Base-by-base conservation (phyloP, 78 protist species). In the Dictyostelium firmibasis region DNA sequence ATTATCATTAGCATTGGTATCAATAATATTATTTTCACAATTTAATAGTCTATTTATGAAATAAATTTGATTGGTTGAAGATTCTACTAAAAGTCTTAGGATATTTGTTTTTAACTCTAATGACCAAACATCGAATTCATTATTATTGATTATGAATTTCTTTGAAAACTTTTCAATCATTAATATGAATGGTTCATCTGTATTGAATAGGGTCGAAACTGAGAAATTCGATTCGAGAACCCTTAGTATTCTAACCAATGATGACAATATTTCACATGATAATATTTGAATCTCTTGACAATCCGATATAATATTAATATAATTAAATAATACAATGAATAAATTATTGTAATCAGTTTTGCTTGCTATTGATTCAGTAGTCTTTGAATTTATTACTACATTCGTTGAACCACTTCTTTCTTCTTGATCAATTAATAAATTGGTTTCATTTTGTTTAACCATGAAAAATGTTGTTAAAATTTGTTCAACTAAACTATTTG, bases 1-100 rank as follows among this genome's bases (percentile, higher is more conserved):
- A 67, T 25, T 14, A 25, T 64, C 14, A n/a, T 64, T 8, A 50
- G 13, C 14, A 64, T n/a, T 8, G n/a, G 3, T 64, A 64, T 29
- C 14, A 27, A 25, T 67, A 27, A 3, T 25, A 25, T 2, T 29
- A 11, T 41, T 77, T 38, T 14, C 23, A 38, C 43, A 14, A 25
- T 20, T 31, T 20, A 86, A 50, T 2, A 86, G 13, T 57, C 78
- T 43, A 60, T 86, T 77, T 20, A 81, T 33, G 6, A 86, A 77
- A 50, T 50, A 70, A 81, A 76, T 29, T 77, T 86, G 92, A 10
- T 82, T 74, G 13, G 79, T 67, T 33, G 92, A 86, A 5, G 57
- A 38, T 20, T 86, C 92, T 3, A 81, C 64, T 38, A 81, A 47
- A 25, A 81, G 33, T 47, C 69, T 23, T 14, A 81, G 67, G 2